These are phyloP conservation scores for Singerocomus inundabilis DNA, from an alignment of 1,284 basidiomycete genomes.

Conservation along the genomic window DNA sequence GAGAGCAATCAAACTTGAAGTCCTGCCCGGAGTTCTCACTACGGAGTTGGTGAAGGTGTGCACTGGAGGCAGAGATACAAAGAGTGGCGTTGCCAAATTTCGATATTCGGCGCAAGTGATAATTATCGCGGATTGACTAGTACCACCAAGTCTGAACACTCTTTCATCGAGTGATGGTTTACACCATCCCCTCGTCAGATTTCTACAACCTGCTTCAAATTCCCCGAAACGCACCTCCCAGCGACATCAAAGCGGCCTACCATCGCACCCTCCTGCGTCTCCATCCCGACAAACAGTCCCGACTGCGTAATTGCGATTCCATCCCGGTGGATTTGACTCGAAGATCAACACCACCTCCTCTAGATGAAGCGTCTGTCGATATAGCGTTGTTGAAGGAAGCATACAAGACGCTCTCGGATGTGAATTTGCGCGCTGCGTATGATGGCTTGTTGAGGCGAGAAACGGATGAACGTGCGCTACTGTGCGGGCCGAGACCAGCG, in stretches of 20 bases:
- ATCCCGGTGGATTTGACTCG: background rate
- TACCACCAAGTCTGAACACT: too few relatives aligned
- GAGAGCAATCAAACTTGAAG: too few relatives aligned
- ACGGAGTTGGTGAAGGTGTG: too few relatives aligned
- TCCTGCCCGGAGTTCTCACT: too few relatives aligned
- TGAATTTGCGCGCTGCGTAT: slow-evolving; percentile 43
- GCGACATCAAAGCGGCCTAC: slow-evolving; percentile 68
- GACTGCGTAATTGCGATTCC: slow-evolving; percentile 4
- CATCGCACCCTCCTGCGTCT: slow-evolving; percentile 58
- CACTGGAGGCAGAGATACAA: too few relatives aligned
- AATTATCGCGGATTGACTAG: too few relatives aligned
- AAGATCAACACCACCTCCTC: background rate
- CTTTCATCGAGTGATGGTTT: background rate
- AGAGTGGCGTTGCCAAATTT: too few relatives aligned
- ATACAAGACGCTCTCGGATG: slow-evolving; percentile 50
- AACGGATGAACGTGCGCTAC: slow-evolving; percentile 4
- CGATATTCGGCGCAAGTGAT: too few relatives aligned
- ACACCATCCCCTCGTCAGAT: slow-evolving; percentile 27
- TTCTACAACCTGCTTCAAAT: slow-evolving; percentile 50
- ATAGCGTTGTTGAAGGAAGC: slow-evolving; percentile 62
- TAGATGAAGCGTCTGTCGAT: slow-evolving; percentile 32
- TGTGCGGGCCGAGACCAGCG: slow-evolving; percentile 57
- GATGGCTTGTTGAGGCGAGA: slow-evolving; percentile 35
- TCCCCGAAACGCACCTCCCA: slow-evolving; percentile 38
- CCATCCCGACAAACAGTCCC: slow-evolving; percentile 66